phyloP scores from a whole-genome alignment of 2,329 filamentous ascomycete genomes.

The Trichoderma arundinaceum region DNA sequence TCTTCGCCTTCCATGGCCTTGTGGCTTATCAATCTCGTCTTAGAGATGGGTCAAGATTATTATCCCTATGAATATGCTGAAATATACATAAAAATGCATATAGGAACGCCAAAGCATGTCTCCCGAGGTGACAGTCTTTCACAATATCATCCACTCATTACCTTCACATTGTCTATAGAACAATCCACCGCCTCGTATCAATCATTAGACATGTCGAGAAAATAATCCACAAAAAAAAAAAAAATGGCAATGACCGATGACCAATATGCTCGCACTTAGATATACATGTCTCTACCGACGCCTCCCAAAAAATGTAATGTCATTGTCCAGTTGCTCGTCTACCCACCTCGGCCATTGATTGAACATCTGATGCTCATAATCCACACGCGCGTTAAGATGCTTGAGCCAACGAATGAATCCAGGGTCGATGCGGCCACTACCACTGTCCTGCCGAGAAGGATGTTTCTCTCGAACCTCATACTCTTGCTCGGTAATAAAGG shows the following conservation, averaged over 20 bases:
- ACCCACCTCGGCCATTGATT: constrained; percentile 63
- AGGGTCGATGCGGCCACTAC: constrained; percentile 42
- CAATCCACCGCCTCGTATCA: neutral
- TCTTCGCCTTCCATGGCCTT: too few relatives aligned
- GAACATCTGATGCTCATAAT: constrained; percentile 51
- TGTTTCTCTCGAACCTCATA: constrained; percentile 42
- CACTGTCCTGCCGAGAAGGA: constrained; percentile 35
- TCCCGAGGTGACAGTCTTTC: neutral
- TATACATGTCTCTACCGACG: constrained; percentile 8
- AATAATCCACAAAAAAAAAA: neutral
- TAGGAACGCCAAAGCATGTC: neutral
- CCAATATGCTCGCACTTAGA: neutral
- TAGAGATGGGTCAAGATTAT: too few relatives aligned
- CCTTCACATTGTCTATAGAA: neutral
- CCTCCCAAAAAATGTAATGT: constrained; percentile 54
- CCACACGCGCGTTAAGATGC: constrained; percentile 56
- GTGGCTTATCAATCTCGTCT: too few relatives aligned
- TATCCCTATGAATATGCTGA: too few relatives aligned
- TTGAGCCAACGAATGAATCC: constrained; percentile 58
- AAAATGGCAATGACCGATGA: neutral
- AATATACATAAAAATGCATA: too few relatives aligned
- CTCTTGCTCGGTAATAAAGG: constrained; percentile 53
- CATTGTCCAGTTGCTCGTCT: constrained; percentile 54
- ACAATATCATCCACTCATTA: neutral
- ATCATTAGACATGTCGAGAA: neutral